A percentile compares a stretch with the other conserved stretches of the same genome.
phyloP scores from a whole-genome alignment of 352 stramenopile species.

The Pythium myriotylum region DNA sequence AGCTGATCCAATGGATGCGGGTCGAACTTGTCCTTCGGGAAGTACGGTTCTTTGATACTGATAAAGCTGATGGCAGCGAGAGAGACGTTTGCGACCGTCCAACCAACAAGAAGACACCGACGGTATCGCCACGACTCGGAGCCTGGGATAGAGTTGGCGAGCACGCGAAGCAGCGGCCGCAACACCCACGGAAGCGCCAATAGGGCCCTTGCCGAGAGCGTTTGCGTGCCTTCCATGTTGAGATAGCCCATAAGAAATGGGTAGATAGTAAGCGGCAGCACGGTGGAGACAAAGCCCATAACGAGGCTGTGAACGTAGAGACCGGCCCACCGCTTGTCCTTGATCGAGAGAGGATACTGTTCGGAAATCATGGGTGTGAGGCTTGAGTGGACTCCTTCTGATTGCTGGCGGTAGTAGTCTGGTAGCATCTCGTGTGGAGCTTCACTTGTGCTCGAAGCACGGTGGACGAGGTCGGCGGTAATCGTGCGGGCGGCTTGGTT shows the following conservation, averaged over 20 bases:
- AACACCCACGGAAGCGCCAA: conserved; percentile 53
- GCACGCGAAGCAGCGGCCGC: conserved; percentile 45
- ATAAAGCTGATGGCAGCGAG: conserved; percentile 38
- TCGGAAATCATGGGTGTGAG: neutral
- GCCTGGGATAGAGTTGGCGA: conserved; percentile 34
- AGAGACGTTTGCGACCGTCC: conserved; percentile 32
- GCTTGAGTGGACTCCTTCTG: no score
- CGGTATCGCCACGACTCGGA: conserved; percentile 24
- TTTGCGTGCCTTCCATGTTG: conserved; percentile 64
- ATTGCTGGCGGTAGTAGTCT: neutral
- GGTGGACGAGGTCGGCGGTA: no score
- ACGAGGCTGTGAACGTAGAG: conserved; percentile 49
- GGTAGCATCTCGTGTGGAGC: neutral
- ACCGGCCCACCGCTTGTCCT: conserved; percentile 45
- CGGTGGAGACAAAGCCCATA: conserved; percentile 48
- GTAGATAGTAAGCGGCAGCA: conserved; percentile 16
- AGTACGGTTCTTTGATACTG: conserved; percentile 44
- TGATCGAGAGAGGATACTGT: conserved; percentile 1
- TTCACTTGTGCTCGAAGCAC: no score
- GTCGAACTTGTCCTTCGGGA: conserved; percentile 29
- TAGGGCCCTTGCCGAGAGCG: conserved; percentile 44
- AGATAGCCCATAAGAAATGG: conserved; percentile 61
- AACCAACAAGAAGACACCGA: conserved; percentile 41
- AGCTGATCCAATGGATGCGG: no score
- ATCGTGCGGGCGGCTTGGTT: no score